Evolutionary conservation across 352 stramenopile genomes (phyloP), one percentile per base, ranked within the genome.

Genomic region (Phytophthora ramorum): DNA sequence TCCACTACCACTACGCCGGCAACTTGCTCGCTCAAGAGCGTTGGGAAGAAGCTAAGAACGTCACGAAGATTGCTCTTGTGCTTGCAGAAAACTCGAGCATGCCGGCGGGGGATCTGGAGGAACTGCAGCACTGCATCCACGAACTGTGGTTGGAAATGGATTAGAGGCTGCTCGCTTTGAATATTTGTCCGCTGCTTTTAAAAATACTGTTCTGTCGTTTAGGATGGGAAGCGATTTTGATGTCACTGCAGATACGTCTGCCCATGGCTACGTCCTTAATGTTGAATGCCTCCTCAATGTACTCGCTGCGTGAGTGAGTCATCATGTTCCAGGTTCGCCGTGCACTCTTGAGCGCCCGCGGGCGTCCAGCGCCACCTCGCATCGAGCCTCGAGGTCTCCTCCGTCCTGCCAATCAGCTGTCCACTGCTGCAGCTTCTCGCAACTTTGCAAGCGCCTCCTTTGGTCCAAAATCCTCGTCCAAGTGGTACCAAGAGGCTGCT

Each of bases 1-100:
- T 75, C 17, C 57, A 71, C 45, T 75, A 75, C 34, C 67, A 75
- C 51, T 75, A 71, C 51, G 56, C 61, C 17, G 62, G 55, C 13
- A 75, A 68, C 32, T 47, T 75, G 22, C 55, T 71, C 7, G 50
- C 62, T 24, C 67, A 68, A 49, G 50, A 60, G 12, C 40, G 46
- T 37, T 75, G 61, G 49, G 67, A 75, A 13, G 67, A 75, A 40
- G 55, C 46, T 10, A 75, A 68, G 50, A 71, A 43, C 46, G 54
- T 71, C 28, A 75, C 66, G 12, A 49, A 71, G 44, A 67, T 57
- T 13, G 49, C 66, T 8, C 38, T 75, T 16, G 40, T 46, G 34
- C 63, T 75, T 17, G 61, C 67, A 7, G 67, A 75, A 32, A 68
- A 71, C 48, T 75, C 67, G 19, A 68, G 45, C 40, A 75, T 75